Base-by-base conservation (phyloP, 2,329 filamentous ascomycete species). In the Graphilbum fragrans region DNA sequence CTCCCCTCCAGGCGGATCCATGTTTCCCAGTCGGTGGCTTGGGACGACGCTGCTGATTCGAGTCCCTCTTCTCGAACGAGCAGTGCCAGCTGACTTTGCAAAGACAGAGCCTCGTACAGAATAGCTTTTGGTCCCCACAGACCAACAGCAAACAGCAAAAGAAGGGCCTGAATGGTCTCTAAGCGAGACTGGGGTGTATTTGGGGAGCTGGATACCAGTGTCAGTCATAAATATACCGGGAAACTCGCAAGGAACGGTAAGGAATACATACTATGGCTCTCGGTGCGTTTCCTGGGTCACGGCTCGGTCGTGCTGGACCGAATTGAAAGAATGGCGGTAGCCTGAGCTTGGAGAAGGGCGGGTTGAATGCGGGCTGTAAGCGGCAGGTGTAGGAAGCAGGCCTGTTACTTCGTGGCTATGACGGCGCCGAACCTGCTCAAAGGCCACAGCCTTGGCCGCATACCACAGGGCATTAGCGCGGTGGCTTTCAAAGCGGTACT, bases 81-180 rank as follows among this genome's bases (percentile, higher is more conserved):
- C 17, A 74, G 65, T 3, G 72, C 72, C 9, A 79, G 59, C 23
- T 69, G 64, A 48, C 74, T 77, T 51, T 77, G 74, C 20, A 79
- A 53, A 0, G 70, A 69, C n/a, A 78, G 52, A 0, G 74, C 70
- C 45, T 79, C 74, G 41, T 75, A 69, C 7, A 78, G 57, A 29
- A 78, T 74, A 1, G 70, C 69, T 45, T 75, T 76, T 23, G 71
- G 70, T 2, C 72, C 73, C 74, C 74, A 79, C 6, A 77, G 64
- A 0, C 74, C 74, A 9, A 77, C 66, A 0, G 72, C 70, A 47
- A 77, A 77, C 5, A 79, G 64, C 1, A 82, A 55, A 0, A 82
- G 57, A 2, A 82, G 63, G 4, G 77, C 71, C 50, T 82, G 77
- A 3, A 80, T 79, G 0, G 76, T 82, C 53, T 82, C 77, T 35